Base-by-base conservation (phyloP, 2,329 filamentous ascomycete species). In the Fusarium sp. region DNA sequence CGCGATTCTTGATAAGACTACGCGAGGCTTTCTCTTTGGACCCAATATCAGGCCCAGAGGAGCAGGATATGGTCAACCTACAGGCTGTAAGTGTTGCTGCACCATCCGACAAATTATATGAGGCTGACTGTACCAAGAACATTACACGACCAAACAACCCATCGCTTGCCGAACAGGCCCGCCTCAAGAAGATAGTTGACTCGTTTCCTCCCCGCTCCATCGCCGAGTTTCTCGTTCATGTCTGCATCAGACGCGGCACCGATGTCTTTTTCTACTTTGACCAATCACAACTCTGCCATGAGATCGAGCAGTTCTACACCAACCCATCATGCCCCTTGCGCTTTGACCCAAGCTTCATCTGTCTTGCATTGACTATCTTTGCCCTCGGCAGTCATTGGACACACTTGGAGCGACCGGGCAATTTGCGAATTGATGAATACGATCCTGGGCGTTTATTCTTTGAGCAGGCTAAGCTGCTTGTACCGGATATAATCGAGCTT, bases 201-300 rank as follows among this genome's bases (percentile, higher is more conserved):
- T 45, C 58, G 5, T 57, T 61, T 22, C 58, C 58, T 5, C 58
- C 58, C 0, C 50, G 4, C 0, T 25, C 58, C 0, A 55, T 61
- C 1, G 58, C 58, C 0, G 31, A 57, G 12, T 61, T 61, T 0
- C 58, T 61, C 7, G 20, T 61, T 3, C 25, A 44, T 3, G 50
- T 61, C 6, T 61, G 58, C 7, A 57, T 61, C 4, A 22, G 52
- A 22, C 25, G 53, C 0, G 58, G 58, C 3, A 29, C 39, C 1
- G 58, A 61, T 13, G 52, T n/a, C 10, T 61, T 61, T 20, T 61
- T 61, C 33, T 61, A 57, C 13, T 61, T 61, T 20, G 58, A 61
- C 18, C 58, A 61, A 18, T 9, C 31, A 9, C 50, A 61, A 7
- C 1, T 57, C 0, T 38, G 25, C 4, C 27, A 29, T 2, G 58